Base-by-base conservation (phyloP, 306 rosid genomes). In the Medicago ruthenica region DNA sequence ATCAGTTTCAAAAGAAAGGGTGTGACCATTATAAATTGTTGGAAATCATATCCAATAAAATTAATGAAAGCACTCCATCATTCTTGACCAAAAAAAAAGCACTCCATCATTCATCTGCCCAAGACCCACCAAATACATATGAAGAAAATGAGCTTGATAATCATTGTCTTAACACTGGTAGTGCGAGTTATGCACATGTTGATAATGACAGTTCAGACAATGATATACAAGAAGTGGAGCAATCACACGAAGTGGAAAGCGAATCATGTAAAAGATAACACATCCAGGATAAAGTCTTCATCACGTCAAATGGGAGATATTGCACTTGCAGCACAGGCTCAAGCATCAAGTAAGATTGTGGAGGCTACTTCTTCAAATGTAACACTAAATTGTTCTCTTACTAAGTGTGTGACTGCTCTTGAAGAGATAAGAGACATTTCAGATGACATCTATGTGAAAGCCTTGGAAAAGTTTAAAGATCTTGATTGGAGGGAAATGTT, bases 381-480 rank as follows among this genome's bases (percentile, higher is more conserved):
- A 15, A 7, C 22, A 4, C 7, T 9, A 16, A 16, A 64, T 64
- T 27, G 6, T 50, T 75, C 55, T 42, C 12, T 48, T 63, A 8
- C 15, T 2, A 50, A 37, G 13, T 63, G 64, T 64, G 18, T 64
- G 21, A 0, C 1, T 47, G 18, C 18, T 13, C 24, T 76, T 14
- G 24, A 65, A 50, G 44, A 27, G 27, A n/a, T 70, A 22, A 8
- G 0, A 34, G 74, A 10, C 10, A 50, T 70, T 31, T n/a, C 47
- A 50, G 62, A 70, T 34, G 48, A 70, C 17, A n/a, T 31, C 6
- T 70, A 50, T 70, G 2, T 7, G 10, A 70, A 51, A 16, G 75
- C 62, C n/a, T 8, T 27, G 11, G 24, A 22, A 9, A 31, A 9
- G 6, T 48, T 70, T 16, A 31, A 4, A 45, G 31, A 70, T 4